These are phyloP conservation scores for Huntiella moniliformis DNA, from an alignment of 2,329 filamentous ascomycete genomes.

Conservation along the genomic window DNA sequence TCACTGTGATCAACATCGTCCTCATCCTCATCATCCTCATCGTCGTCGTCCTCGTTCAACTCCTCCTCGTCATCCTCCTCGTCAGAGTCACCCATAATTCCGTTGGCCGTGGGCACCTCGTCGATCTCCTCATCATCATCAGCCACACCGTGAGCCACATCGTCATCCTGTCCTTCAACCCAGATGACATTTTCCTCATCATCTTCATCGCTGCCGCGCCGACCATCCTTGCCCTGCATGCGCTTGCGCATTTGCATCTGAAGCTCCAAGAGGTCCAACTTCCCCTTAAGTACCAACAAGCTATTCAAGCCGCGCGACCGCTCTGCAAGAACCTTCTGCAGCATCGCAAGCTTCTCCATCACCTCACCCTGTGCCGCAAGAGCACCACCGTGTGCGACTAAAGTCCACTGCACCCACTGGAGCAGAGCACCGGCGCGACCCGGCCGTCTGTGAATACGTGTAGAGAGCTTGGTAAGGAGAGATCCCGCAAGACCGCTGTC, in stretches of 20 bases:
- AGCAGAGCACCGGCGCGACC: slow-evolving; percentile 80
- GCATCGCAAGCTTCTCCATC: slow-evolving; percentile 53
- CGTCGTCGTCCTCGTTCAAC: slow-evolving; percentile 25
- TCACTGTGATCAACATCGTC: slow-evolving; percentile 43
- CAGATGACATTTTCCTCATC: slow-evolving; percentile 57
- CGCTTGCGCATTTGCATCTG: slow-evolving; percentile 66
- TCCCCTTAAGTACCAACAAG: slow-evolving; percentile 76
- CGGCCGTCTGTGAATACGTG: slow-evolving; percentile 69
- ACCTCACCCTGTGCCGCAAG: slow-evolving; percentile 73
- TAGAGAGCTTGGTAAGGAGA: slow-evolving; percentile 67
- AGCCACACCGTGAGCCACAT: slow-evolving; percentile 21
- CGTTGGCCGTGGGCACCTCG: slow-evolving; percentile 36
- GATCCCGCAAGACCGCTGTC: slow-evolving; percentile 65
- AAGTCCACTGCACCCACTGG: slow-evolving; percentile 89
- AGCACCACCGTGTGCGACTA: slow-evolving; percentile 80
- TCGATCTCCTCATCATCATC: slow-evolving; percentile 38
- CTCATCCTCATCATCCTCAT: slow-evolving; percentile 32
- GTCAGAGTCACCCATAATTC: slow-evolving; percentile 38
- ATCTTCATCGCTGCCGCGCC: slow-evolving; percentile 22
- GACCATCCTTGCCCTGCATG: slow-evolving; percentile 29
- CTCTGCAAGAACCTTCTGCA: slow-evolving; percentile 77
- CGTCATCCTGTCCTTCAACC: slow-evolving; percentile 50
- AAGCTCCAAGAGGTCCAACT: slow-evolving; percentile 81
- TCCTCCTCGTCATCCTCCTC: slow-evolving; percentile 34
- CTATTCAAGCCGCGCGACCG: slow-evolving; percentile 66